Evolutionary conservation across 345 rosid species (phyloP), one percentile per base, ranked within the genome.

Genomic region (Eucalyptus tenuipes): DNA sequence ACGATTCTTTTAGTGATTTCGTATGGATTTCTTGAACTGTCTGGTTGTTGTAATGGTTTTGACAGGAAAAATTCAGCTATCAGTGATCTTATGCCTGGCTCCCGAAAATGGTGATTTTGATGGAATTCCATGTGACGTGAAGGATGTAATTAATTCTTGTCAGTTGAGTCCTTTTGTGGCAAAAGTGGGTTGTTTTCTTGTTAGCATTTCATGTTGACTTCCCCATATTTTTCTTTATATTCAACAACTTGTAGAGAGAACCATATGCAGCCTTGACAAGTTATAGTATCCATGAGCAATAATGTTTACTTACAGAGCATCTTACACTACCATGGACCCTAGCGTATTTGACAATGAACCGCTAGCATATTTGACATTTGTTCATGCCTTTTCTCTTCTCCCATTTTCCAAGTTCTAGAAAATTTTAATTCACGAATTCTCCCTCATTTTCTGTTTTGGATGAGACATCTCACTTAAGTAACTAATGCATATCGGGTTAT

Each of bases 101-200:
- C 90, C 92, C 87, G 94, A 94, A 53, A 61, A 90, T 82, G 91
- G 92, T 31, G 52, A 88, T 86, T 87, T 88, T 31, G 88, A 88
- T 50, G 89, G 47, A 92, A 85, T 95, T 75, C 94, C 96, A 22
- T 86, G 61, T n/a, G 93, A 92, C 88, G 89, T 96, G 81, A 92
- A 89, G 86, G 94, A 95, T 88, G 92, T 97, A 61, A 89, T 94
- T 25, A 88, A 91, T 89, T 93, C 96, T 87, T 92, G 94, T 92
- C 94, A 95, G 92, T 94, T 97, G 96, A 92, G 95, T 95, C 94
- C 96, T 92, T 96, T 96, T 92, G 88, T 93, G 86, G 90, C 96
- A 88, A 89, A 97, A 94, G 97, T 96, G 92, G 91, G 98, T 94
- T 89, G 45, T 89, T 86, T 88, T 89, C 79, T 91, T 91, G 50